Evolutionary conservation across 140 eudicot species (phyloP), one percentile per base, ranked within the genome.

Genomic region (Erigeron philadelphicus): DNA sequence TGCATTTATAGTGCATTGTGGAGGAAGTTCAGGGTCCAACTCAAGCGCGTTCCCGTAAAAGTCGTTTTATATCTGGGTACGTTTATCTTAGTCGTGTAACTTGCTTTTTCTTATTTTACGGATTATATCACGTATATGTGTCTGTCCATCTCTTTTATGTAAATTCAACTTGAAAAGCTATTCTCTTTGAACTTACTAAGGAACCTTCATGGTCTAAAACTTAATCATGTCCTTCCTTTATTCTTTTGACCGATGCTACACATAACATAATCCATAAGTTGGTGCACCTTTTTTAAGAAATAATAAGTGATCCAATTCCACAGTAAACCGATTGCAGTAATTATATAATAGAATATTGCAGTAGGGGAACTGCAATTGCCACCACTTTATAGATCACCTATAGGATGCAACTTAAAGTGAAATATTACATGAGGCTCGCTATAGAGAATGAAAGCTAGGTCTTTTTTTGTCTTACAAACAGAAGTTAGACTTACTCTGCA

Each of bases 21-120:
- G 99, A 94, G 85, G 99, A 94, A 94, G 80, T 94, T 72, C 99
- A 89, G 81, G 97, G 95, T 76, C 99, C 97, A 66, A 73, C 90
- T 72, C 97, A 94, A 80, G 87, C 95, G 42, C 97, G 99, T 66
- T 64, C 95, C 38, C 88, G 97, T 50, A 94, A 94, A 84, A 88
- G 85, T 21, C 97, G 97, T 63, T 94, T 94, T 79, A 94, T 89
- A 80, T 89, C 99, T 9, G 99, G 99, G 98, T 93, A 85, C 31
- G 52, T 65, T 78, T 60, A 25, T 75, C 77, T 53, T 6, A 21
- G 23, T 63, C 19, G 66, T 73, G 69, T 59, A 42, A 55, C 5
- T 45, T 77, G 11, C 59, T 46, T 61, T 46, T 23, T 15, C 1
- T 38, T 40, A 40, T 45, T 60, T 52, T 18, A 4, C 7, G 25